Conservation (phyloP, 140 eudicot genomes). For the Oenanthe javanica region DNA sequence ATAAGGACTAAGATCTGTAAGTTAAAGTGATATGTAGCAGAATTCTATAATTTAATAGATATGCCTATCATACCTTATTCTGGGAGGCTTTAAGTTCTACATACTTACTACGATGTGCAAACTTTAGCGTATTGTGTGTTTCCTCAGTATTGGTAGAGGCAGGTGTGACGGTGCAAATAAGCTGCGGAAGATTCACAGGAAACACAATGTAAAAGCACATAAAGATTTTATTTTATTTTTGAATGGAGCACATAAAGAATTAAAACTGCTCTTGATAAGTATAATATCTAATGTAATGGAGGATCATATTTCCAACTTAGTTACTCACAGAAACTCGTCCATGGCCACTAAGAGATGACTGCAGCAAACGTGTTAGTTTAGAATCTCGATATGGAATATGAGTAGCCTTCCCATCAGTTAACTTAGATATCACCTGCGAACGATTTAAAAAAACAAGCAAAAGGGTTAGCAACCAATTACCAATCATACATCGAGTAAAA, state of each 20-base stretch:
- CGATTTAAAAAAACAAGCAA: neutral
- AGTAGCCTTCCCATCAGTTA: slow-evolving; percentile 71
- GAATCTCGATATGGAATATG: slow-evolving; percentile 92
- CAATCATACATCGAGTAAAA: neutral
- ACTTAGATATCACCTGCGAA: slow-evolving; percentile 72
- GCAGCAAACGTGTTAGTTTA: slow-evolving; percentile 74
- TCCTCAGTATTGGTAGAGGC: slow-evolving; percentile 81
- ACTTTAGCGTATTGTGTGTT: slow-evolving; percentile 85
- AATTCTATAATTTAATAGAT: neutral
- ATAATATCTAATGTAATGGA: neutral
- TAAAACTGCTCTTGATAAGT: neutral
- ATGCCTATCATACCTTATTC: slow-evolving; percentile 52
- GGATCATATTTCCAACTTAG: neutral
- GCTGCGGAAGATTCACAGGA: slow-evolving; percentile 33
- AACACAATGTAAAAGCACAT: neutral
- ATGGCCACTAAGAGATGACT: slow-evolving; percentile 88
- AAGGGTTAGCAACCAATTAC: neutral
- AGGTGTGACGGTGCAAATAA: slow-evolving; percentile 91
- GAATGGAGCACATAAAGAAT: neutral
- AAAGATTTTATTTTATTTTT: neutral
- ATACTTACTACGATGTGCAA: slow-evolving; percentile 75
- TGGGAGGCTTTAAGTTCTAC: slow-evolving; percentile 75
- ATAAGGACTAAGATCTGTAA: slow-evolving; percentile 13
- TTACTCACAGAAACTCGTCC: slow-evolving; percentile 88
- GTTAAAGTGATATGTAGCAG: neutral